phyloP scores from a whole-genome alignment of 768 basidiomycete species.

The Leccinum arenicola region DNA sequence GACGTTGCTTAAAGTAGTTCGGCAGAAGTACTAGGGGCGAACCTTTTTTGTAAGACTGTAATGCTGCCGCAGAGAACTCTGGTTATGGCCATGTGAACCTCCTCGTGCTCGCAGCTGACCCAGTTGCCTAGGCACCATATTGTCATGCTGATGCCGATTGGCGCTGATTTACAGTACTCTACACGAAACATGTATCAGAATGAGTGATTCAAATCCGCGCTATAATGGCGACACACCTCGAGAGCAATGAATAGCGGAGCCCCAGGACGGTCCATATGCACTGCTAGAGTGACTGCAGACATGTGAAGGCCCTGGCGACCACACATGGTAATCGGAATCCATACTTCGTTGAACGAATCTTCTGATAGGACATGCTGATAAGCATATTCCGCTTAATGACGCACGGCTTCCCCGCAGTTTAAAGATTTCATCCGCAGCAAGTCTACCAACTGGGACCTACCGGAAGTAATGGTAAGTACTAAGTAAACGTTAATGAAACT shows the following conservation, averaged over 20 bases:
- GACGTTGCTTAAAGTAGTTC: constrained; percentile 13
- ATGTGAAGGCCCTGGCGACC: background rate
- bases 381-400: background rate
- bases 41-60: background rate
- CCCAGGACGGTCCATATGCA: too few relatives aligned
- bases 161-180: background rate
- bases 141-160: background rate
- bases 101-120: background rate
- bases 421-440: background rate
- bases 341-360: background rate
- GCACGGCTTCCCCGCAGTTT: background rate
- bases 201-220: background rate
- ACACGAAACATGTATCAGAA: constrained; percentile 8
- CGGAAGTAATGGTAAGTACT: background rate
- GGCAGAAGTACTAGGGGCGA: background rate
- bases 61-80: background rate
- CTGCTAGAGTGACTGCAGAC: background rate
- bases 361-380: background rate
- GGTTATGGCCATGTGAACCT: background rate
- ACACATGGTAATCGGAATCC: background rate
- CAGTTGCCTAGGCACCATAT: constrained; percentile 2
- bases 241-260: background rate
- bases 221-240: background rate
- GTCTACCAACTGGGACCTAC: background rate
- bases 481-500: background rate